These are phyloP conservation scores for Xanthoconium purpureum DNA, from an alignment of 768 basidiomycete genomes.

Conservation along the genomic window DNA sequence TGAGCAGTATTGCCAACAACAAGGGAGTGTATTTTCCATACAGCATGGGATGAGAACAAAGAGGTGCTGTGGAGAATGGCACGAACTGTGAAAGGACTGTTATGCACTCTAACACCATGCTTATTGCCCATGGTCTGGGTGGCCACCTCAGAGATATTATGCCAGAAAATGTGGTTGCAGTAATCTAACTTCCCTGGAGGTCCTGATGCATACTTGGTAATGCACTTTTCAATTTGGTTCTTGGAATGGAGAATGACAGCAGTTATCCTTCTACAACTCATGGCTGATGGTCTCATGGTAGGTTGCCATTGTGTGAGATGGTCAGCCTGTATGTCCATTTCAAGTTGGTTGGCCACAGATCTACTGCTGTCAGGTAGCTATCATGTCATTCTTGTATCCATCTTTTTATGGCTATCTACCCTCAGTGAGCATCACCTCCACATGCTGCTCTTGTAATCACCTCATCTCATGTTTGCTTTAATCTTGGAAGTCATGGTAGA, in stretches of 20 bases:
- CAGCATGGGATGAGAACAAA: no score
- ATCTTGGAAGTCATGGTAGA: background rate
- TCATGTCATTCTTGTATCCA: background rate
- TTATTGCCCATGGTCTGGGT: no score
- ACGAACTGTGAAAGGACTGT: no score
- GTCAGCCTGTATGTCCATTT: background rate
- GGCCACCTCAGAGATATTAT: no score
- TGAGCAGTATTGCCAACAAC: no score
- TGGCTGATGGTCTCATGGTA: slow-evolving; percentile 18
- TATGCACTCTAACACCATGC: no score
- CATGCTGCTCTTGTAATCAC: background rate
- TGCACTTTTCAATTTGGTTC: slow-evolving; percentile 28
- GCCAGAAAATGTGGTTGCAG: no score
- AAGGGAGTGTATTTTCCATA: no score
- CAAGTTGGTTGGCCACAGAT: slow-evolving; percentile 33
- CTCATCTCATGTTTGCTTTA: background rate
- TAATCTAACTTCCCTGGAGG: no score
- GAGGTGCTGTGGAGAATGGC: no score
- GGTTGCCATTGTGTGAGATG: background rate
- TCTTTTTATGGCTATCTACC: background rate
- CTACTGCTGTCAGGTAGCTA: background rate
- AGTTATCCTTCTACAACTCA: background rate
- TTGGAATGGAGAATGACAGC: slow-evolving; percentile 16
- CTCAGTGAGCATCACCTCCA: background rate
- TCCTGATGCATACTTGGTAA: no score